Percentiles rank a stretch among this genome's conserved stretches.
phyloP scores from a whole-genome alignment of 352 stramenopile species.

The Phytophthora citrophthora region DNA sequence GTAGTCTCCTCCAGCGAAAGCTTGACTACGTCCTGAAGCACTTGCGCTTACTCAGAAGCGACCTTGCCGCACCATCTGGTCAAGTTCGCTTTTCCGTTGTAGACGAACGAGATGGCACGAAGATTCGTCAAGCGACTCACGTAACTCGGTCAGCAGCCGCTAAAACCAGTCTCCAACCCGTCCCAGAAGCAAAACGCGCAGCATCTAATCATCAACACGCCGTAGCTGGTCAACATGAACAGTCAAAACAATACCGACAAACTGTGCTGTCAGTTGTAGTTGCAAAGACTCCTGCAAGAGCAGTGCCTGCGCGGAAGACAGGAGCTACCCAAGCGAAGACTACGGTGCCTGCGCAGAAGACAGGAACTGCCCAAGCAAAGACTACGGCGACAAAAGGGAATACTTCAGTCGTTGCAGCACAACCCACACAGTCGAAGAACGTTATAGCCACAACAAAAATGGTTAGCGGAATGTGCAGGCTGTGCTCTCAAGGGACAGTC shows the following conservation, averaged over 20 bases:
- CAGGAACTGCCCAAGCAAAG: background rate
- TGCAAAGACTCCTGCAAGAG: background rate
- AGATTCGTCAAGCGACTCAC: constrained; percentile 36
- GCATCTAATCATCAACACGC: background rate
- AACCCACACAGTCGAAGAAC: background rate
- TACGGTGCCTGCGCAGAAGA: background rate
- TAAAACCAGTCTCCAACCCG: background rate
- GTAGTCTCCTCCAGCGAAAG: constrained; percentile 34
- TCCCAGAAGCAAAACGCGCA: background rate
- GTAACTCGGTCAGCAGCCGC: background rate
- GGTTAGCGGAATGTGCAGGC: background rate
- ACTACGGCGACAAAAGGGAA: background rate
- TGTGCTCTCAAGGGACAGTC: no score
- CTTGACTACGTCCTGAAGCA: constrained; percentile 51
- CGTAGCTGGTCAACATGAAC: background rate
- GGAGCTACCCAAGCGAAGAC: background rate
- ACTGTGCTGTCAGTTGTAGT: background rate
- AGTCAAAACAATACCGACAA: background rate
- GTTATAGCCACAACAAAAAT: background rate
- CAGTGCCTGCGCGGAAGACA: background rate
- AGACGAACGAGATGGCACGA: constrained; percentile 26
- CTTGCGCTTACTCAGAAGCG: constrained; percentile 34
- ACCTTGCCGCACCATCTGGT: constrained; percentile 23
- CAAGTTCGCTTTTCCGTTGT: constrained; percentile 46
- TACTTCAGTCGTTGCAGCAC: background rate